Evolutionary conservation across 306 rosid species (phyloP), one percentile per base, ranked within the genome.

Genomic region (Pachyrhizus erosus): DNA sequence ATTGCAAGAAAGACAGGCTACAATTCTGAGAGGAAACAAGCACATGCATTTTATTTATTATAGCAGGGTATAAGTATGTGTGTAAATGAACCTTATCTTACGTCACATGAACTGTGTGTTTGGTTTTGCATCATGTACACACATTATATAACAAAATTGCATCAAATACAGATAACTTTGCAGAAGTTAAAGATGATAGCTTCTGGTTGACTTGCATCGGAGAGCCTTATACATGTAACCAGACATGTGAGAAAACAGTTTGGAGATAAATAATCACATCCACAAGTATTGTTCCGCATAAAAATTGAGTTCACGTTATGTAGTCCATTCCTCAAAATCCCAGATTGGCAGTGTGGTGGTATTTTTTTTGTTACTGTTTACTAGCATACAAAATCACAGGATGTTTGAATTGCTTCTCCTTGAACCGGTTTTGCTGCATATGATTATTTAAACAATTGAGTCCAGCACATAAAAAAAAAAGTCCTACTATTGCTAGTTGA

Each of bases 21-120:
- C 70, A 64, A 64, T 17, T 64, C 12, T 31, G 70, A 64, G 70
- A 64, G 70, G 20, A 15, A 55, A 77, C 60, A 24, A 18, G 62
- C 60, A 73, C n/a, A 46, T 45, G 57, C 46, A 61, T 76, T 62
- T 78, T 42, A 37, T 64, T 79, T 45, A 51, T 68, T 76, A 21
- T 52, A 31, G 55, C 5, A 29, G 52, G 45, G 7, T 13, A 49
- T 34, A n/a, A 62, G 23, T 33, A 67, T 58, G 33, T 46, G 34
- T 0, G 26, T 29, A 34, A 17, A 58, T 46, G 33, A 72, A 5
- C 14, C 46, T 39, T 20, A 26, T 39, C 20, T 27, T 61, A 21
- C 7, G 21, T 14, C 11, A 37, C 40, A 58, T 46, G 24, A 54
- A 57, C 15, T 21, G 6, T 18, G 6, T 18, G 7, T 57, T 55